A percentile compares a stretch with the other conserved stretches of the same genome.
Conservation (phyloP, 805 yeast genomes). For the Myxozyma vanderwaltii region DNA sequence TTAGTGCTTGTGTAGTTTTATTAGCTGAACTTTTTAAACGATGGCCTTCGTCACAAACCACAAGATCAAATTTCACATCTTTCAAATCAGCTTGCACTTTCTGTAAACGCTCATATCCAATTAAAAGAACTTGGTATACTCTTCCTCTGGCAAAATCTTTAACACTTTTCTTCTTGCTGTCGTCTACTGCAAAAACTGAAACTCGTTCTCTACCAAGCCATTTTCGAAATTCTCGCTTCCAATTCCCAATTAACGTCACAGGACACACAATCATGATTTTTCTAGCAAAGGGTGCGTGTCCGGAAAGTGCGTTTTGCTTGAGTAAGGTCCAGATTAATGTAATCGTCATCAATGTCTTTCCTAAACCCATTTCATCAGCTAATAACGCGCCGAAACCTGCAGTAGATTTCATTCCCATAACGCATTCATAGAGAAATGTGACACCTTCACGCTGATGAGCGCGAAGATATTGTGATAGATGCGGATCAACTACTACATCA, state of each 20-base stretch:
- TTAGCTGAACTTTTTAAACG: slow-evolving; percentile 74
- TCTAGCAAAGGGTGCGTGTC: slow-evolving; percentile 46
- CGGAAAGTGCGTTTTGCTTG: slow-evolving; percentile 45
- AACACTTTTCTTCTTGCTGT: slow-evolving; percentile 60
- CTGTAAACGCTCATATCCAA: slow-evolving; percentile 86
- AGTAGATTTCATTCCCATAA: slow-evolving; percentile 64
- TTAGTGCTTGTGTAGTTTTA: slow-evolving; percentile 68
- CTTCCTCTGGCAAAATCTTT: slow-evolving; percentile 62
- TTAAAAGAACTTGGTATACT: slow-evolving; percentile 78
- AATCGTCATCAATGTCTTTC: slow-evolving; percentile 85
- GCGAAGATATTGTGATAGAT: slow-evolving; percentile 50
- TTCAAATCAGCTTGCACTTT: slow-evolving; percentile 46
- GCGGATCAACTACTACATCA: slow-evolving; percentile 47
- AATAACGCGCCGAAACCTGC: slow-evolving; percentile 70
- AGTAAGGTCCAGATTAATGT: slow-evolving; percentile 80
- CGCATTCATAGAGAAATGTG: slow-evolving; percentile 74
- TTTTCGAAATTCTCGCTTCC: slow-evolving; percentile 85
- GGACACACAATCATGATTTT: slow-evolving; percentile 87
- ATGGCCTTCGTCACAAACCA: slow-evolving; percentile 96
- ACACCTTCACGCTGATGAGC: slow-evolving; percentile 90
- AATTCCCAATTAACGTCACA: slow-evolving; percentile 81
- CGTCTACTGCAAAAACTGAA: slow-evolving; percentile 62
- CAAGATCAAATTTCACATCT: slow-evolving; percentile 55
- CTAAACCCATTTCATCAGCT: slow-evolving; percentile 98
- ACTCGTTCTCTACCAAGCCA: slow-evolving; percentile 75